Percentiles rank a stretch among this genome's conserved stretches.
Evolutionary conservation across 164 flowering plant species (phyloP).

Genomic region (Houttuynia cordata): DNA sequence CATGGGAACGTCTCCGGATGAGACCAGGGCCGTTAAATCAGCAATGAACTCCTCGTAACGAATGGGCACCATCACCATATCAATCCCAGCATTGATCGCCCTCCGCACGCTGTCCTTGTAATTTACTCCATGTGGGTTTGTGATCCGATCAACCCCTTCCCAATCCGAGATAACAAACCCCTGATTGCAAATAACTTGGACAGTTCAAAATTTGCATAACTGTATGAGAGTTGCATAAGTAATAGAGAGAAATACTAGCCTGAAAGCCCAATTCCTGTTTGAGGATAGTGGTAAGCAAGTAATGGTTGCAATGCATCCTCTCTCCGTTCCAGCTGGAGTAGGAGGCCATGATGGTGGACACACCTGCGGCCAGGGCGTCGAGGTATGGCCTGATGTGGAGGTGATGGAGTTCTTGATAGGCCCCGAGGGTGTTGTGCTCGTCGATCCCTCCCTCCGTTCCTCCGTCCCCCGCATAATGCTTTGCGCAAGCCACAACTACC

Average conservation of each 20-base stretch:
- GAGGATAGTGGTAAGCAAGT: conserved; percentile 16
- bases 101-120: conserved; percentile 13
- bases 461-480: conserved; percentile 30
- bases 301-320: conserved; percentile 21
- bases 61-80: conserved; percentile 29
- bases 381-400: conserved; percentile 26
- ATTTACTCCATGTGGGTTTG: conserved; percentile 8
- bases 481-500: conserved; percentile 25
- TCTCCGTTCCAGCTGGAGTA: conserved; percentile 28
- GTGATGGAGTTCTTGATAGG: conserved; percentile 1
- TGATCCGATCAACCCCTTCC: conserved; percentile 18
- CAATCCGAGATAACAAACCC: conserved; percentile 27
- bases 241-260: conserved; percentile 3
- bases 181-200: conserved; percentile 7
- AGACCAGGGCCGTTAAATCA: conserved; percentile 11
- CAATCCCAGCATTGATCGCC: conserved; percentile 22
- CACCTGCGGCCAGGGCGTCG: conserved; percentile 20
- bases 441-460: conserved; percentile 24
- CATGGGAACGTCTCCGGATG: conserved; percentile 12
- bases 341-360: conserved; percentile 25
- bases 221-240: neutral
- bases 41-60: conserved; percentile 12
- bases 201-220: too few relatives aligned
- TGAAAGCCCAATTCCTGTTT: conserved; percentile 21
- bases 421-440: conserved; percentile 21